Evolutionary conservation across 768 basidiomycete species (phyloP).

Genomic region (Rhodocollybia butyracea): DNA sequence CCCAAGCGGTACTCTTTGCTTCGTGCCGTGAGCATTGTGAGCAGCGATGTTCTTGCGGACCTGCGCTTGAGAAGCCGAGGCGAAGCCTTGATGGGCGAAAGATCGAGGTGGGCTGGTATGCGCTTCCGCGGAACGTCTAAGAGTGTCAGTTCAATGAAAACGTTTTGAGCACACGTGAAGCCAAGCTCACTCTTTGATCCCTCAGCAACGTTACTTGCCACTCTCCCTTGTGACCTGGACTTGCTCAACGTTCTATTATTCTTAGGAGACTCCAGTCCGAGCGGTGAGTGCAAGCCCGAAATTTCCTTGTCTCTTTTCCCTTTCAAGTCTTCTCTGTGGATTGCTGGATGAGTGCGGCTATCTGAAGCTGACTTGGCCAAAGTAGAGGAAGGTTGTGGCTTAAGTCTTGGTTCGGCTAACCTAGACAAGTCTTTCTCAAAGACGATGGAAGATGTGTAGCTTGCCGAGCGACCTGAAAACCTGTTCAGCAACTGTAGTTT

Average conservation of each 20-base stretch:
- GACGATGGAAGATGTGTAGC: constrained; percentile 42
- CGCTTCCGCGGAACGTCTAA: constrained; percentile 15
- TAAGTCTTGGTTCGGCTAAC: constrained; percentile 22
- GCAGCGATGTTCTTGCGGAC: constrained; percentile 13
- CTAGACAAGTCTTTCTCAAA: constrained; percentile 49
- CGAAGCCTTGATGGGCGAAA: constrained; percentile 55
- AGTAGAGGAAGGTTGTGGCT: constrained; percentile 24
- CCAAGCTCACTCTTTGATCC: constrained; percentile 29
- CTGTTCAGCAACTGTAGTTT: neutral
- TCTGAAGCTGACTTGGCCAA: too few species aligned
- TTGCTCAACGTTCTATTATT: constrained; percentile 22
- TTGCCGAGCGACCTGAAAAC: constrained; percentile 41
- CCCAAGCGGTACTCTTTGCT: constrained; percentile 30
- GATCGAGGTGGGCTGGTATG: constrained; percentile 34
- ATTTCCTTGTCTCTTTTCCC: neutral
- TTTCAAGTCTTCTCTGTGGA: constrained; percentile 9
- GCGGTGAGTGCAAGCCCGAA: constrained; percentile 24
- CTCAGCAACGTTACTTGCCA: constrained; percentile 15
- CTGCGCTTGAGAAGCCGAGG: constrained; percentile 31
- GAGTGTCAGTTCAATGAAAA: neutral
- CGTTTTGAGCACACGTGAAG: neutral
- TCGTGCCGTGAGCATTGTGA: constrained; percentile 5
- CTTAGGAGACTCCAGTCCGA: constrained; percentile 25
- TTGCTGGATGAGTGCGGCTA: constrained; percentile 13
- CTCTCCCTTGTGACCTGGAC: constrained; percentile 45